Evolutionary conservation across 2,329 filamentous ascomycete genomes (phyloP), one percentile per base, ranked within the genome.

Genomic region (Fusarium humuli): DNA sequence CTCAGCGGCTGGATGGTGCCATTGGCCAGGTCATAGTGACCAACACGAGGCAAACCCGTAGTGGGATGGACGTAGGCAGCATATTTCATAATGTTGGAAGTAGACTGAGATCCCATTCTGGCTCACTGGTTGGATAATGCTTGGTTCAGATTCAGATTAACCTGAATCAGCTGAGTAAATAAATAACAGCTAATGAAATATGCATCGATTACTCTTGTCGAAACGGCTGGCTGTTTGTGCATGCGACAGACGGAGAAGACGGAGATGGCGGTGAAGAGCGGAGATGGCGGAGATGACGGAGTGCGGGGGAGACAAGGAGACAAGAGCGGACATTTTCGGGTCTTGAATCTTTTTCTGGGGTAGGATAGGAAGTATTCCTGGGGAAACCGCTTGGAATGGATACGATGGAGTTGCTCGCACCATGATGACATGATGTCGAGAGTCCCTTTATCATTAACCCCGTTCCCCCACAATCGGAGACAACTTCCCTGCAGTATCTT

Each of bases 211-310:
- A n/a, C 10, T 41, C 5, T n/a, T 41, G 23, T 27, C 13, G 23
- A 37, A n/a, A 25, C 18, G 4, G 7, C 37, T 40, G 16, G 16
- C 48, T 25, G 23, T 52, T n/a, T 14, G 20, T 41, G 30, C 40
- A 29, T 29, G 27, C 27, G 27, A 29, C 27, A 29, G 30, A 18
- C 25, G 23, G 23, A 16, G 32, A 23, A 52, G 48, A 27, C 16
- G 48, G 50, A n/a, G 50, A 42, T 30, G 41, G 13, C 53, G 53
- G 53, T 46, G 53, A 56, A 20, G 22, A 29, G 7, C 27, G 53
- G 53, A 46, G 53, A 37, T 16, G 41, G 22, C 22, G 32, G 48
- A 18, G 32, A 50, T 50, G 30, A 20, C 47, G 29, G 30, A 14
- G 30, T 49, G 47, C 47, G 30, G 47, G 47, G 47, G 10, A 37